Percentiles rank a stretch among this genome's conserved stretches.
Conservation (phyloP, 768 basidiomycete species). For the Kwoniella botswanensis region DNA sequence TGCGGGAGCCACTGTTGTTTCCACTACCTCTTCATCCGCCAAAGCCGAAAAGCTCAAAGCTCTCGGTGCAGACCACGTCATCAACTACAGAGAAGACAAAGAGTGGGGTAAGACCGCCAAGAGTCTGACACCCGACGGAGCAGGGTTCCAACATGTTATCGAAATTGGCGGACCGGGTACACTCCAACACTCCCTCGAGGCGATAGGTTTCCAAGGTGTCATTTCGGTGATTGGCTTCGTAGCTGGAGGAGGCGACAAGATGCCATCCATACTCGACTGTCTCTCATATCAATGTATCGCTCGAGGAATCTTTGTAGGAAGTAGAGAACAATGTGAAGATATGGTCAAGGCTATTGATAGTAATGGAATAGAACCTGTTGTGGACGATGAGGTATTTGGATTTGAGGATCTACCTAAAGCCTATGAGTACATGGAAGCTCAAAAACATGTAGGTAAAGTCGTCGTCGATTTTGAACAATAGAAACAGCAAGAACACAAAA, state of each 20-base stretch:
- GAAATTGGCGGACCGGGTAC: conserved; percentile 39
- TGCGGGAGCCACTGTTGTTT: conserved; percentile 28
- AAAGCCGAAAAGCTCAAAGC: conserved; percentile 26
- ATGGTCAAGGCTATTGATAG: conserved; percentile 24
- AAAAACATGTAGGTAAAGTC: conserved; percentile 68
- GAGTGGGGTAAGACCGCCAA: conserved; percentile 29
- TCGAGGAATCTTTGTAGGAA: conserved; percentile 26
- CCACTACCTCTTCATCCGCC: conserved; percentile 30
- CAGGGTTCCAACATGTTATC: conserved; percentile 37
- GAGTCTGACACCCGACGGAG: conserved; percentile 23
- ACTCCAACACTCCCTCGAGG: conserved; percentile 30
- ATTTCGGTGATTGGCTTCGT: conserved; percentile 35
- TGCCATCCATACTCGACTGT: conserved; percentile 17
- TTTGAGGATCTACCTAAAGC: conserved; percentile 65
- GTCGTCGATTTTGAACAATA: conserved; percentile 58
- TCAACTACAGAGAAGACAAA: conserved; percentile 33
- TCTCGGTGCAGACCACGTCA: conserved; percentile 36
- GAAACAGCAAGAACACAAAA: background rate
- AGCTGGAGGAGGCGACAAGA: conserved; percentile 11
- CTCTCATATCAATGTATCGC: conserved; percentile 19
- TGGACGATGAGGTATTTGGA: conserved; percentile 65
- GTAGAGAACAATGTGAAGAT: conserved; percentile 18
- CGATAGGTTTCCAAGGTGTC: conserved; percentile 29
- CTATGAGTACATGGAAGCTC: conserved; percentile 64
- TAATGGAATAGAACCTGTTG: conserved; percentile 28